Evolutionary conservation across 176 grass and related monocot species (phyloP), one percentile per base, ranked within the genome.

Genomic region (Oropetium thomaeum): DNA sequence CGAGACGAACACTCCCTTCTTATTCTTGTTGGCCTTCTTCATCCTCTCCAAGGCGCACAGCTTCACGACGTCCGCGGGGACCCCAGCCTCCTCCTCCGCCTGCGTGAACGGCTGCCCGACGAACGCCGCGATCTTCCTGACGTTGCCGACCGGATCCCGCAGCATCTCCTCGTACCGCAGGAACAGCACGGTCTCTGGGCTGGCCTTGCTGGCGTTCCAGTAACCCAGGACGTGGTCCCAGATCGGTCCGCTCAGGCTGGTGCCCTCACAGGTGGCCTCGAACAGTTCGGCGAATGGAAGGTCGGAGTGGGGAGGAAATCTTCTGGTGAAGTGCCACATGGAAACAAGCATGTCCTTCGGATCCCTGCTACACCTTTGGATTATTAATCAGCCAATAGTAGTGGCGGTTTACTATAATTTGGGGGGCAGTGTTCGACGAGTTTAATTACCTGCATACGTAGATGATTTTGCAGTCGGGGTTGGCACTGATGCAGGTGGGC

Each of bases 101-200:
- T 16, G 25, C 10, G 47, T 20, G 69, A 79, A 74, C 0, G 83
- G 76, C 39, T 23, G 45, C 0, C 70, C 70, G 2, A 77, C 29
- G 41, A 87, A 81, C 38, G 23, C 52, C 4, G 85, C 41, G 19
- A 82, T 38, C 31, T 41, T 78, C 65, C 1, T 57, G n/a, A 76
- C 52, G 7, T 64, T 76, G 0, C 27, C 10, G 3, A 32, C 7
- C 0, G 85, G 78, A 2, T 68, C 71, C 2, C 4, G 5, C 41
- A 77, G 35, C 25, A 87, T 58, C 3, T 87, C 25, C 7, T 87
- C 84, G n/a, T 87, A 87, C 52, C 63, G 71, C 33, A 87, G 44
- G 67, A 82, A 82, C 20, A 85, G 0, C 27, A 80, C 58, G 2
- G 12, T 44, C n/a, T 67, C 57, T 0, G 83, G 67, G 3, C 23